Evolutionary conservation across 2,329 filamentous ascomycete genomes (phyloP), one percentile per base, ranked within the genome.

Genomic region (Hypoxylon sp.): DNA sequence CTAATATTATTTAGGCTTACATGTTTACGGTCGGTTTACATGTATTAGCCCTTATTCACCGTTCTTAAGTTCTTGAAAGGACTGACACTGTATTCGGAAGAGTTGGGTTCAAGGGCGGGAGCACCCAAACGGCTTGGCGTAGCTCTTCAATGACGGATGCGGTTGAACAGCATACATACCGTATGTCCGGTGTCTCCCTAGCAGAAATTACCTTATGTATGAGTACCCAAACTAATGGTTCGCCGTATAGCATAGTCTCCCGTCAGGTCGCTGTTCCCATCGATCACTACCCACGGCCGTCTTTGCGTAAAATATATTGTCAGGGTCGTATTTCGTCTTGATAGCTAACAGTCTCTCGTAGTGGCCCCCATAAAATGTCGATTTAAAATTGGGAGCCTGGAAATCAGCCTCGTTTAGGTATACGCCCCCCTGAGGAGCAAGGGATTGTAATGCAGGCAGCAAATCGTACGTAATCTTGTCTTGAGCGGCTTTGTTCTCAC

Each of bases 371-470:
- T 76, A 82, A 62, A 80, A 81, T 1, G 63, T 66, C 5, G 73
- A 47, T 69, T 80, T 70, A 64, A 74, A 82, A 42, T 77, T 64
- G 0, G 74, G 71, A 22, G 78, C 69, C 13, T 74, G 71, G 22
- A 80, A 81, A 69, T 83, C 79, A 0, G 77, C 81, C 74, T 85
- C 82, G 59, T 82, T 83, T 72, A 80, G 61, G 59, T 82, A 81
- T 2, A 73, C 69, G 3, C 62, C 73, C 6, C 61, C 64, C 5
- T 70, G 66, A 0, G 74, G 74, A 5, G 68, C 69, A 11, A 72
- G 22, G 9, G 44, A 17, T 44, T 57, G 46, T 3, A 72, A 19
- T 3, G 22, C 10, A 0, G 71, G 71, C 2, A 70, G 11, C 2
- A 71, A 39, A 5, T 65, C 67, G 14, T 69, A 11, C 5, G 70